Conservation (phyloP, 176 grass and related monocot species). For the Cocos nucifera region DNA sequence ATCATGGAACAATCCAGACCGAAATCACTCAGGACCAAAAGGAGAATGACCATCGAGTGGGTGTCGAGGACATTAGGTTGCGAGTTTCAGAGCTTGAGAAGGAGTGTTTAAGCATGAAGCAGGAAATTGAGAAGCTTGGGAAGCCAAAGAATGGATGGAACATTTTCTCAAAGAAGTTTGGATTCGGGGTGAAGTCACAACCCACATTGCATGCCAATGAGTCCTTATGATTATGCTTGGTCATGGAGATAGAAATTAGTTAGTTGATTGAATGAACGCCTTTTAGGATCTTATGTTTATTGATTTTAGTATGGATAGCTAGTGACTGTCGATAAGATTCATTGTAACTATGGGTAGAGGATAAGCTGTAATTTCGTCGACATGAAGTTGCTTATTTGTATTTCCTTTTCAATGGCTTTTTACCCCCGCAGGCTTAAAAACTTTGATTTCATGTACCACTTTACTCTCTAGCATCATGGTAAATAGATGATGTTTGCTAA, state of each 20-base stretch:
- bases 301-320: too few relatives aligned
- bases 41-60: not conserved
- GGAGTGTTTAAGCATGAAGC: conserved; percentile 59
- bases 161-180: conserved; percentile 40
- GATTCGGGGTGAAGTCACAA: conserved; percentile 44
- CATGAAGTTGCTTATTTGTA: too few relatives aligned
- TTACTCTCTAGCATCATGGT: too few relatives aligned
- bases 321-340: too few relatives aligned
- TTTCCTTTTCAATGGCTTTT: too few relatives aligned
- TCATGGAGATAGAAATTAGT: too few relatives aligned
- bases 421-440: too few relatives aligned
- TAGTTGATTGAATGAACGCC: not conserved
- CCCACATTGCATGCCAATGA: conserved; percentile 28
- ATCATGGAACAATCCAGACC: not conserved
- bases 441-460: too few relatives aligned
- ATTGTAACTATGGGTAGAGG: too few relatives aligned
- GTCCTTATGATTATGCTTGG: not conserved
- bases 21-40: conserved; percentile 8
- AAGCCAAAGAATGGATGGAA: conserved; percentile 53
- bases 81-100: conserved; percentile 58
- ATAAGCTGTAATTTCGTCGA: too few relatives aligned
- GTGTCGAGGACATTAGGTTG: conserved; percentile 33
- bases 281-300: too few relatives aligned
- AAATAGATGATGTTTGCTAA: too few relatives aligned
- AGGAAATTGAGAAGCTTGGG: conserved; percentile 50